Evolutionary conservation across 1,139 yeast genomes (phyloP).

Genomic region (Hanseniaspora sp.): DNA sequence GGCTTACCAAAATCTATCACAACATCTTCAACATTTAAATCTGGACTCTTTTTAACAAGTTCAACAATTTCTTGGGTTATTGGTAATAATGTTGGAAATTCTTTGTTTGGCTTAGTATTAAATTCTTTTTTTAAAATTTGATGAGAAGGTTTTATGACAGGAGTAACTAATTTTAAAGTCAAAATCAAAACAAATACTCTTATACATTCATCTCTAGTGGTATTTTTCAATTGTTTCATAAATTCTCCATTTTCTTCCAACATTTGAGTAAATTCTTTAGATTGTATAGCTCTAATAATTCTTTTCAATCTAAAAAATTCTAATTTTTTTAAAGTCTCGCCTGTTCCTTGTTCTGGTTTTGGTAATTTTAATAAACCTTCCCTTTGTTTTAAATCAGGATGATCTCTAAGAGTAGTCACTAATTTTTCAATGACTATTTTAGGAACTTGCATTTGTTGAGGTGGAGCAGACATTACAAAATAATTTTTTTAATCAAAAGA

Average conservation of each 20-base stretch:
- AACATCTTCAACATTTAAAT: constrained; percentile 6
- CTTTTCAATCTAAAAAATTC: constrained; percentile 80
- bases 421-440: constrained; percentile 24
- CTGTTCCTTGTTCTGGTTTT: constrained; percentile 2
- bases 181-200: constrained; percentile 58
- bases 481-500: background rate
- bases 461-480: constrained; percentile 3
- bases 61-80: constrained; percentile 23
- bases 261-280: constrained; percentile 56
- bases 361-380: constrained; percentile 51
- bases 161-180: constrained; percentile 61
- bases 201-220: constrained; percentile 41
- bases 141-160: constrained; percentile 61
- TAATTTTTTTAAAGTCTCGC: constrained; percentile 28
- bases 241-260: constrained; percentile 44
- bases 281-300: constrained; percentile 62
- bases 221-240: constrained; percentile 42
- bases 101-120: constrained; percentile 56
- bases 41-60: background rate
- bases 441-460: constrained; percentile 11
- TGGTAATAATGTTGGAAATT: constrained; percentile 42
- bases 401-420: constrained; percentile 61
- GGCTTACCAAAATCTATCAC: constrained; percentile 6
- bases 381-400: constrained; percentile 60
- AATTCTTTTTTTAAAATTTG: constrained; percentile 51